These are phyloP conservation scores for Botryotinia narcissicola DNA, from an alignment of 2,329 filamentous ascomycete genomes.

Conservation along the genomic window DNA sequence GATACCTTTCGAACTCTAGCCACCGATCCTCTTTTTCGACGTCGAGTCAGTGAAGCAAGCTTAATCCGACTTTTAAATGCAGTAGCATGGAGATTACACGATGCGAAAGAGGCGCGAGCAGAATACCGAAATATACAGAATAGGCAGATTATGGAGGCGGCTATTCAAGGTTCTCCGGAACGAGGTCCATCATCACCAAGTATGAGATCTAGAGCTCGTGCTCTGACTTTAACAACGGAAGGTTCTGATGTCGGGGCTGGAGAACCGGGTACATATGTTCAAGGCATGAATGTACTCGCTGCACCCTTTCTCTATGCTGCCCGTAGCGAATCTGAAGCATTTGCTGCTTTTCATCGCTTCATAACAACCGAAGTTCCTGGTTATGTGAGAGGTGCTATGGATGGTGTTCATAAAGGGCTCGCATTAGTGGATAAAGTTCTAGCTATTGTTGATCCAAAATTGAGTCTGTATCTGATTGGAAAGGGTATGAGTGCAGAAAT, in stretches of 20 bases:
- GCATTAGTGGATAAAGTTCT: conserved; percentile 89
- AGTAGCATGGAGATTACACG: conserved; percentile 88
- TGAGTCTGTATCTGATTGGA: conserved; percentile 77
- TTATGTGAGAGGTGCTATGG: conserved; percentile 95
- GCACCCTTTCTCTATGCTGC: conserved; percentile 95
- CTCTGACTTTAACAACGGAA: conserved; percentile 60
- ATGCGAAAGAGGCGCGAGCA: conserved; percentile 55
- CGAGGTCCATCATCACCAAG: conserved; percentile 30
- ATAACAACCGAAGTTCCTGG: conserved; percentile 86
- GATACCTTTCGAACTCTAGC: conserved; percentile 96
- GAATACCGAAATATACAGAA: conserved; percentile 23
- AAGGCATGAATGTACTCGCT: conserved; percentile 98
- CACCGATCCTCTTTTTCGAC: conserved; percentile 94
- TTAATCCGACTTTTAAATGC: conserved; percentile 93
- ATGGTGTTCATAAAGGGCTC: conserved; percentile 90
- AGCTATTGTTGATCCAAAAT: conserved; percentile 84
- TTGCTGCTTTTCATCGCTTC: conserved; percentile 83
- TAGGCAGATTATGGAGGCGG: conserved; percentile 27
- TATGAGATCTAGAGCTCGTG: conserved; percentile 49
- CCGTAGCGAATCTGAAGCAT: conserved; percentile 91
- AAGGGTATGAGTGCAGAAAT: conserved; percentile 91
- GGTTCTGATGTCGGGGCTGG: conserved; percentile 58
- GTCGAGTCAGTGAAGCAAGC: conserved; percentile 92
- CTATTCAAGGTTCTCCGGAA: conserved; percentile 36
- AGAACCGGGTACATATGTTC: conserved; percentile 85